Percentiles rank a stretch among this genome's conserved stretches.
Conservation (phyloP, 2,329 filamentous ascomycete species). For the Calonectria leucothoes region DNA sequence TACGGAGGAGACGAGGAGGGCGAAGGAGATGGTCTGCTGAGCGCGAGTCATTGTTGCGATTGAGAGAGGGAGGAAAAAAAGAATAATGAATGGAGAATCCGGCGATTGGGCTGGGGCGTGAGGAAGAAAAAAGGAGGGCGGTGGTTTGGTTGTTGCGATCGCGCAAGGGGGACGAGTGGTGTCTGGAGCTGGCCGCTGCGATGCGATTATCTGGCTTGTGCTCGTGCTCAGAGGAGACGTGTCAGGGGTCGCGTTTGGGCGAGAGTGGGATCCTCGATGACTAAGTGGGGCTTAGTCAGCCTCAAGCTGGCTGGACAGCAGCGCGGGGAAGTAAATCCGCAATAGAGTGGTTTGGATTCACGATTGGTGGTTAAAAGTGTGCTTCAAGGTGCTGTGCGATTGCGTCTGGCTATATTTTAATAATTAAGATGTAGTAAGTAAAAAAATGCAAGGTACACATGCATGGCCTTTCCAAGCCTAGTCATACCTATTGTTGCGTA, state of each 20-base stretch:
- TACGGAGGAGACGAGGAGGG: constrained; percentile 90
- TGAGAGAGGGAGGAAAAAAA: background rate
- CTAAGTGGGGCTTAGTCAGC: constrained; percentile 26
- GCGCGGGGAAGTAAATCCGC: no score
- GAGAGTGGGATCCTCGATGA: constrained; percentile 26
- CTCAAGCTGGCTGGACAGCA: no score
- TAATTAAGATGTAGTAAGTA: no score
- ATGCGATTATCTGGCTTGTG: constrained; percentile 31
- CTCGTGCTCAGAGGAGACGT: constrained; percentile 40
- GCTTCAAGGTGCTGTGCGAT: no score
- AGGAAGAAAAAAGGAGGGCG: constrained; percentile 9
- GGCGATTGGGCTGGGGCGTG: background rate
- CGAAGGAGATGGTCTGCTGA: constrained; percentile 89
- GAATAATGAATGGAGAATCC: background rate
- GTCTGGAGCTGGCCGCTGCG: constrained; percentile 10
- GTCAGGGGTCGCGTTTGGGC: constrained; percentile 38
- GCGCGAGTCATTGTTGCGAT: constrained; percentile 86
- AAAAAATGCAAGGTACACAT: no score
- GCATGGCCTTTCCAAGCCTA: no score
- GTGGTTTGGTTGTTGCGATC: background rate
- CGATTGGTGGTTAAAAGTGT: no score
- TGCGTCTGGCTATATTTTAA: no score
- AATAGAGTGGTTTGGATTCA: no score
- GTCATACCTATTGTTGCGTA: no score
- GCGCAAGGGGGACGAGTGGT: background rate